Evolutionary conservation across 2,329 filamentous ascomycete species (phyloP), one percentile per base, ranked within the genome.

Genomic region (Scorias spongiosa): DNA sequence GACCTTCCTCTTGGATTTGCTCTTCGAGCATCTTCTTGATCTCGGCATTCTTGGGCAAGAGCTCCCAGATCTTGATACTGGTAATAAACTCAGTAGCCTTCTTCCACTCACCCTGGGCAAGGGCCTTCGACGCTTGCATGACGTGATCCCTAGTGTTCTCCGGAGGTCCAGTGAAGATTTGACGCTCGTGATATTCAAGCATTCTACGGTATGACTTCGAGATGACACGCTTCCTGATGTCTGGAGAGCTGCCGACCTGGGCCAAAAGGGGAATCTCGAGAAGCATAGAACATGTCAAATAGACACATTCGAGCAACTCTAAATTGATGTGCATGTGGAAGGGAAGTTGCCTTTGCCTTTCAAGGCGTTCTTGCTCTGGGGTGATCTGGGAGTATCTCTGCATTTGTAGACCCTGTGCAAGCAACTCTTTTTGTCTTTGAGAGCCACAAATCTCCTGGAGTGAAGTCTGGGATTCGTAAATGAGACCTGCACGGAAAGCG

Each of bases 291-390:
- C 89, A 96, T 42, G 91, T 96, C 47, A 98, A 76, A 70, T 98
- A 98, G 49, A 96, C 89, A 60, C 91, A 96, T 71, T 98, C 91
- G 34, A 98, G 77, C 44, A 98, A 78, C 66, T 98, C 91, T 42
- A 98, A 76, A 73, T 98, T 98, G 74, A 98, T 98, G 75, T 98
- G 91, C 87, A 98, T 95, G 72, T 98, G 91, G 80, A 98, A 98
- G 32, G 91, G 91, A 54, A 98, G 76, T 69, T 98, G 91, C 57
- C 91, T 81, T 69, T 96, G 89, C 63, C 91, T 85, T 72, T 98
- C 91, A 34, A 96, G 76, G 53, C 89, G 84, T 71, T 98, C 91
- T 67, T 98, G 91, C 68, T 98, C 91, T 14, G 91, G 91, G 30
- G 88, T 91, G 49, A 98, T 91, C 59, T 94, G 88, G 57, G 78